These are phyloP conservation scores for Globisporangium heterothallicum DNA, from an alignment of 352 stramenopile species.

Conservation along the genomic window DNA sequence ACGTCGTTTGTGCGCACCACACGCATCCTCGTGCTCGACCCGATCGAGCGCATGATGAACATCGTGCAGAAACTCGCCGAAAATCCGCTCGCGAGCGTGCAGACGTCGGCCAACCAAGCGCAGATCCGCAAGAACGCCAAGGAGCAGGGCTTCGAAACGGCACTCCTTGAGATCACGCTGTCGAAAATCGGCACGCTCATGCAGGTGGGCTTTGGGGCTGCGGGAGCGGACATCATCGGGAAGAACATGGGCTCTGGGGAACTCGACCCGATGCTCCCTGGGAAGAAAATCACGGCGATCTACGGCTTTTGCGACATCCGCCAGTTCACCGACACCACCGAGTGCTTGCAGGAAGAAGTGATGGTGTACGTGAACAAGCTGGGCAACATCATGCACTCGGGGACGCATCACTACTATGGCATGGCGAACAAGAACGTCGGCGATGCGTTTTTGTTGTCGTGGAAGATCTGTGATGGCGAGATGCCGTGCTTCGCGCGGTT, in stretches of 20 bases:
- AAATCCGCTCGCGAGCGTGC: slow-evolving; percentile 84
- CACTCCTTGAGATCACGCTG: slow-evolving; percentile 72
- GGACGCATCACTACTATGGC: slow-evolving; percentile 79
- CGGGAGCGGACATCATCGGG: slow-evolving; percentile 78
- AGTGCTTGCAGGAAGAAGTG: slow-evolving; percentile 88
- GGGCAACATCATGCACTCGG: slow-evolving; percentile 85
- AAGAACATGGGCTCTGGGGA: slow-evolving; percentile 87
- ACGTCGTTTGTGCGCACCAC: slow-evolving; percentile 82
- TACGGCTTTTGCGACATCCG: slow-evolving; percentile 96
- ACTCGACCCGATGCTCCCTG: slow-evolving; percentile 84
- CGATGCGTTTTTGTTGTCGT: slow-evolving; percentile 93
- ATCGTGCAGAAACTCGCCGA: slow-evolving; percentile 86
- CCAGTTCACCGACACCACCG: slow-evolving; percentile 89
- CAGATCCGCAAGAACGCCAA: slow-evolving; percentile 73
- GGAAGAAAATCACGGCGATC: slow-evolving; percentile 90
- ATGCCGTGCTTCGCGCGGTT: slow-evolving; percentile 74
- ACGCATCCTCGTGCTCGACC: slow-evolving; percentile 80
- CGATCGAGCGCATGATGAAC: slow-evolving; percentile 90
- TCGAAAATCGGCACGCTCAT: slow-evolving; percentile 84
- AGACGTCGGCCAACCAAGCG: slow-evolving; percentile 51
- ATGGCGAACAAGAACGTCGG: slow-evolving; percentile 90
- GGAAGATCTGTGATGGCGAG: slow-evolving; percentile 89
- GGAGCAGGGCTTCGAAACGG: slow-evolving; percentile 75
- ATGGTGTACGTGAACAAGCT: slow-evolving; percentile 93
- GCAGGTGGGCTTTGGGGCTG: slow-evolving; percentile 79